phyloP scores from a whole-genome alignment of 805 yeast genomes.

The Yarrowia divulgata region DNA sequence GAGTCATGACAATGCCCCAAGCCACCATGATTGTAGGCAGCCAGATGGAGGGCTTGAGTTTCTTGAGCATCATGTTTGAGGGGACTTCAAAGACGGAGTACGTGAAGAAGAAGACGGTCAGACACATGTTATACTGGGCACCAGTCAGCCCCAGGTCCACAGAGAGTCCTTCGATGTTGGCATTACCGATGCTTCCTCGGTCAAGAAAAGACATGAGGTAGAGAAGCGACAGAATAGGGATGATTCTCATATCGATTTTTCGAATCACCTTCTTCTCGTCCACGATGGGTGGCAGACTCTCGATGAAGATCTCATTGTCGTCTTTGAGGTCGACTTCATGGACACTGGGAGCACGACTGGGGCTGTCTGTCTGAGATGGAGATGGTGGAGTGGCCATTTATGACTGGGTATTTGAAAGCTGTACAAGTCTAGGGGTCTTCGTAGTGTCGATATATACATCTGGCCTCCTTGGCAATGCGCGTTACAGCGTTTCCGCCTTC shows the following conservation, averaged over 20 bases:
- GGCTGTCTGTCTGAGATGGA: not conserved
- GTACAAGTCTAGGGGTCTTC: not conserved
- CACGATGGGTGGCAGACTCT: constrained; percentile 39
- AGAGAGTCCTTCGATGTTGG: constrained; percentile 60
- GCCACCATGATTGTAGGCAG: constrained; percentile 50
- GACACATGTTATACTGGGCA: constrained; percentile 50
- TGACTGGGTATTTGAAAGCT: not conserved
- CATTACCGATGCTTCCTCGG: constrained; percentile 62
- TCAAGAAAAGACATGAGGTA: constrained; percentile 60
- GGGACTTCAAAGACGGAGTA: constrained; percentile 46
- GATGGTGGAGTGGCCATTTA: not conserved
- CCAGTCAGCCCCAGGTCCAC: constrained; percentile 51
- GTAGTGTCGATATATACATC: constrained; percentile 6
- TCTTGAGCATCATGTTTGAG: constrained; percentile 46
- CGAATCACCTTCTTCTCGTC: constrained; percentile 45
- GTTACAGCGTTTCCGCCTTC: not conserved
- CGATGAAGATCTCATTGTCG: not conserved
- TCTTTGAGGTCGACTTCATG: constrained; percentile 17
- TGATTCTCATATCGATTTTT: constrained; percentile 55
- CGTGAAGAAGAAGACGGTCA: constrained; percentile 54
- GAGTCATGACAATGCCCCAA: constrained; percentile 51
- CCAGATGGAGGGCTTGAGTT: constrained; percentile 51
- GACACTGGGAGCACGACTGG: not conserved
- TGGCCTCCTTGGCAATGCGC: not conserved
- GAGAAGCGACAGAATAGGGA: constrained; percentile 57